Evolutionary conservation across 768 basidiomycete species (phyloP), one percentile per base, ranked within the genome.

Genomic region (Boletus insuetus): DNA sequence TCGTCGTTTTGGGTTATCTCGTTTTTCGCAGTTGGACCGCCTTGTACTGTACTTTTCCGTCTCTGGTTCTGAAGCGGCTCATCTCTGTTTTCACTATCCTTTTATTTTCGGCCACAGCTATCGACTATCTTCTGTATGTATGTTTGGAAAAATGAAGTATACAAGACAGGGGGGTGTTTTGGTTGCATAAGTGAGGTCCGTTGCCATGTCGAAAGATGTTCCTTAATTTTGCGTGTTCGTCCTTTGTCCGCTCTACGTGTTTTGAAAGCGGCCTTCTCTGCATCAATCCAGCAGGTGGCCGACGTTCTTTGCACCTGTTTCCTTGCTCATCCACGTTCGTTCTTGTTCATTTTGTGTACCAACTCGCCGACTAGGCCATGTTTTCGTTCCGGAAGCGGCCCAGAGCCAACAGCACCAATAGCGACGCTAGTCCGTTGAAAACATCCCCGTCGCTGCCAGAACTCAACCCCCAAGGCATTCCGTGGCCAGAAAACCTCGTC

Each of bases 401-500:
- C 63, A 83, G 77, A 75, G 76, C 79, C 73, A 72, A 69, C 63
- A 74, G 79, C 63, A 71, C 77, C 40, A 56, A 56, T 64, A 67
- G 67, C 54, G 49, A 53, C 31, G 66, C 51, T 20, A 73, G 77
- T 35, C 73, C 74, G 57, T 77, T 92, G 49, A 85, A 83, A 64
- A 78, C 84, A n/a, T 89, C 88, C 39, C 87, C 89, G 9, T 92
- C 90, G 47, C 80, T 93, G 37, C 91, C 91, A 54, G 84, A 90
- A 65, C 80, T 93, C 61, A 79, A 75, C 49, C 79, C 85, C 42
- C 86, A 84, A 64, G 88, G 85, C 35, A 87, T 91, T 38, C 86
- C 86, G 53, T 94, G 91, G 91, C 91, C 91, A 22, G 87, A 86
- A 72, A 80, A 86, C 71, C 80, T 94, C 35, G 84, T 94, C 40